Base-by-base conservation (phyloP, 2,329 filamentous ascomycete species). In the Ilyonectria destructans region DNA sequence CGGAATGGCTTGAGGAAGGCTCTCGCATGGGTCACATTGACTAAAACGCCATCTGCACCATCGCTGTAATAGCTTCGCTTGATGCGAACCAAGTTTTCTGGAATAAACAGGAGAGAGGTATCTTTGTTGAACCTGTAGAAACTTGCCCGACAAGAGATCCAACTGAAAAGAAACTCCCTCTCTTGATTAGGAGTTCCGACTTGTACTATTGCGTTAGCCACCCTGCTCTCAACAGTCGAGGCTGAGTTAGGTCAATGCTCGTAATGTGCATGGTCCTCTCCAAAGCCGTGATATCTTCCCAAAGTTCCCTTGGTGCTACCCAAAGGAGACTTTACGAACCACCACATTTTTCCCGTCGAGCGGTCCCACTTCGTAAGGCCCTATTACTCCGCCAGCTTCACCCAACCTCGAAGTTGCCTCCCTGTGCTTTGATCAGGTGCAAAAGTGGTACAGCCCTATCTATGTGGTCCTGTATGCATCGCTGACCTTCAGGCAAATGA, bases 361-460 rank as follows among this genome's bases (percentile, higher is more conserved):
- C 48, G 40, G 55, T 58, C 46, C 31, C 55, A 58, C 29, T 48
- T 58, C 23, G 23, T 58, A 10, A 58, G 33, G 55, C 55, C 48
- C 21, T 58, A 33, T 35, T 58, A 40, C 1, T 58, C n/a, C 23
- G 46, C 55, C 1, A 8, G 46, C 13, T 58, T 48, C 15, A 58
- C 40, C 3, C 46, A 58, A 6, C 55, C 55, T 19, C 15, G 31
- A 15, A 40, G 46, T 9, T 37, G 55, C 10, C 55, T 58, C n/a
- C 21, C 46, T 29, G 55, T 37, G 9, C 35, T 58, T 58, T 58
- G 37, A 5, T 45, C 40, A 15, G 37, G 46, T 6, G 55, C 55
- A 26, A 58, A 48, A 19, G 55, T 21, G 15, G 37, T 58, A 4
- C 37, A 58, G 21, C 55, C 55, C 2, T 58, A 58, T 33, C 23